Conservation (phyloP, 768 basidiomycete genomes). For the Boletus reticuloceps region DNA sequence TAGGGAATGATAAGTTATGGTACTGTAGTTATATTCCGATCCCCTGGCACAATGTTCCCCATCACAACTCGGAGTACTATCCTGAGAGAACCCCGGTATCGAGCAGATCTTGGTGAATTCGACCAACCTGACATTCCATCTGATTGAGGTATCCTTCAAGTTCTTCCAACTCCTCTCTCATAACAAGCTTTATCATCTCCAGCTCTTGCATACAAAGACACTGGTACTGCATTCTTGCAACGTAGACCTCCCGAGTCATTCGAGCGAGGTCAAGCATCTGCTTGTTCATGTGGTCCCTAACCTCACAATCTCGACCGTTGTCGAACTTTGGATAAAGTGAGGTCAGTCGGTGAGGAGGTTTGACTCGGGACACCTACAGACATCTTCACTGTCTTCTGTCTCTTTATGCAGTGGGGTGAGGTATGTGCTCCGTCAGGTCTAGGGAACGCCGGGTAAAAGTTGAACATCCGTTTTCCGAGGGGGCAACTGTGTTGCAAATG, state of each 20-base stretch:
- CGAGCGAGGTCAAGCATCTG: not conserved
- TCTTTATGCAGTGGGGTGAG: not conserved
- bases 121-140: not conserved
- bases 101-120: not conserved
- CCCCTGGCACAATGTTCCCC: not conserved
- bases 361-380: not conserved
- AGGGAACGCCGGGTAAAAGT: not conserved
- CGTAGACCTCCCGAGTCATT: not conserved
- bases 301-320: not conserved
- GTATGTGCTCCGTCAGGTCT: not conserved
- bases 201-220: not conserved
- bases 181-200: not conserved
- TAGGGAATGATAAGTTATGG: not conserved
- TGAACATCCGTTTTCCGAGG: not conserved
- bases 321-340: not conserved
- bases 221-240: not conserved
- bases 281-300: not conserved
- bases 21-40: not conserved
- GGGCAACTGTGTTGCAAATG: not conserved
- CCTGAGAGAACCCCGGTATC: not conserved
- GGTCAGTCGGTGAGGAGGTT: not conserved
- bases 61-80: not conserved
- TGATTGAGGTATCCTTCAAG: not conserved
- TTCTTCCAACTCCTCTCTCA: not conserved
- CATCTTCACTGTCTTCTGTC: not conserved